Evolutionary conservation across 805 yeast species (phyloP).

Genomic region (Suhomyces sp.): DNA sequence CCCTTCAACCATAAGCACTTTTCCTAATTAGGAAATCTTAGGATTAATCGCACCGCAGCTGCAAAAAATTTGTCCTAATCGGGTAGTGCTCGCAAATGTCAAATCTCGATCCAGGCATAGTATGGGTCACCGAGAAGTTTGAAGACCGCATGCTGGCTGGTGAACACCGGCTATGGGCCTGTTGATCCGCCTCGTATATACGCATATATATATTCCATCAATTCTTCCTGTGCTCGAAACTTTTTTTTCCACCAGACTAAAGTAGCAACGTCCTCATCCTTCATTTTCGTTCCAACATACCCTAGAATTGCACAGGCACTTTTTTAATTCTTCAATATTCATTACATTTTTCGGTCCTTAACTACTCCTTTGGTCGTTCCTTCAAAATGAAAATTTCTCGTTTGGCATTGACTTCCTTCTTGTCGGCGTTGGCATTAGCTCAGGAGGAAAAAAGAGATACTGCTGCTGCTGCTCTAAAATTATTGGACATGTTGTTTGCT

Average conservation of each 20-base stretch:
- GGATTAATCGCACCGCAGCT: constrained; percentile 1
- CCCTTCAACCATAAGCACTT: not conserved
- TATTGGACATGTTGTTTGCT: constrained; percentile 1
- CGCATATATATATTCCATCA: not conserved
- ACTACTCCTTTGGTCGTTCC: not conserved
- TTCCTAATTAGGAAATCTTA: constrained; percentile 8
- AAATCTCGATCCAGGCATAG: not conserved
- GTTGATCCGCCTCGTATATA: not conserved
- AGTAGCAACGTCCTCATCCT: not conserved
- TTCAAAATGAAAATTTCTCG: constrained; percentile 5
- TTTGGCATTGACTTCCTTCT: constrained; percentile 3
- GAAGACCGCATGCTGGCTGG: not conserved
- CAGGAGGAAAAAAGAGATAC: constrained; percentile 5
- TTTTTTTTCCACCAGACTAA: not conserved
- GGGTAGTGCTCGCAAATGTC: constrained; percentile 5
- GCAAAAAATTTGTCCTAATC: constrained; percentile 7
- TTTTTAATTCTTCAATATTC: not conserved
- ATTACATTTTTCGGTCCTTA: not conserved
- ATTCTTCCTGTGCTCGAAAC: not conserved
- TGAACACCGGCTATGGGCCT: not conserved
- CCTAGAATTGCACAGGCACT: not conserved
- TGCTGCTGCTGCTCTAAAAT: not conserved
- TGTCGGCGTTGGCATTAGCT: constrained; percentile 7
- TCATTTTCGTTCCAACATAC: not conserved
- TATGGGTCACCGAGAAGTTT: not conserved